Evolutionary conservation across 1,284 basidiomycete genomes (phyloP).

Genomic region (Kwoniella shivajii): DNA sequence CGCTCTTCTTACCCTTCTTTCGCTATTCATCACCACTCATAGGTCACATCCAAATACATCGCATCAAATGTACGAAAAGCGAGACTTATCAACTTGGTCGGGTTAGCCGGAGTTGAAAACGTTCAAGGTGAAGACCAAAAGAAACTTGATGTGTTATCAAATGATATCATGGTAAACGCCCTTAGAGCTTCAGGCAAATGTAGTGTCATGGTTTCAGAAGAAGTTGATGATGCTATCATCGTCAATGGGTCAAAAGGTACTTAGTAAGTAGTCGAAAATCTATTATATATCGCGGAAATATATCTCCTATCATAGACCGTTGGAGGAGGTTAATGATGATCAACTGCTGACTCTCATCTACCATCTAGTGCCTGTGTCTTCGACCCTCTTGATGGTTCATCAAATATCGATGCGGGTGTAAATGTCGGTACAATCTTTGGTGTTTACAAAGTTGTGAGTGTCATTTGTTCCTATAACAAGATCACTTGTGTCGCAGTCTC

Average conservation of each 20-base stretch:
- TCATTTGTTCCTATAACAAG: neutral
- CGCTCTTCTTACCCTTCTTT: neutral
- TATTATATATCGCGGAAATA: too few relatives aligned
- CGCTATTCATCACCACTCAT: conserved; percentile 8
- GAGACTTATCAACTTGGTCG: conserved; percentile 96
- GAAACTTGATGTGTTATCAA: conserved; percentile 95
- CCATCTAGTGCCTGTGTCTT: conserved; percentile 83
- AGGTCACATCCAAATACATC: conserved; percentile 77
- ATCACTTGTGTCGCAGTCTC: too few relatives aligned
- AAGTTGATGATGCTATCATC: conserved; percentile 84
- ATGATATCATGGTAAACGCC: conserved; percentile 99
- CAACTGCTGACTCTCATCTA: neutral
- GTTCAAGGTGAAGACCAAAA: conserved; percentile 99
- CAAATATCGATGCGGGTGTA: conserved; percentile 99
- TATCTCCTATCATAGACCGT: too few relatives aligned
- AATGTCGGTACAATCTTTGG: conserved; percentile 99
- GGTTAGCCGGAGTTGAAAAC: conserved; percentile 92
- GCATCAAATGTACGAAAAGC: conserved; percentile 97
- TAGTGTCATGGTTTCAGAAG: conserved; percentile 95
- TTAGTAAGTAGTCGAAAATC: conserved; percentile 65
- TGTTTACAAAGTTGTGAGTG: conserved; percentile 82
- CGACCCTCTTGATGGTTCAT: conserved; percentile 95
- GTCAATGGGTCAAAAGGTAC: conserved; percentile 67
- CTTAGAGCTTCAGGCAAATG: conserved; percentile 92
- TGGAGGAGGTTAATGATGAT: too few relatives aligned